Evolutionary conservation across 2,329 filamentous ascomycete species (phyloP).

Genomic region (Pseudophaeomoniella oleicola): DNA sequence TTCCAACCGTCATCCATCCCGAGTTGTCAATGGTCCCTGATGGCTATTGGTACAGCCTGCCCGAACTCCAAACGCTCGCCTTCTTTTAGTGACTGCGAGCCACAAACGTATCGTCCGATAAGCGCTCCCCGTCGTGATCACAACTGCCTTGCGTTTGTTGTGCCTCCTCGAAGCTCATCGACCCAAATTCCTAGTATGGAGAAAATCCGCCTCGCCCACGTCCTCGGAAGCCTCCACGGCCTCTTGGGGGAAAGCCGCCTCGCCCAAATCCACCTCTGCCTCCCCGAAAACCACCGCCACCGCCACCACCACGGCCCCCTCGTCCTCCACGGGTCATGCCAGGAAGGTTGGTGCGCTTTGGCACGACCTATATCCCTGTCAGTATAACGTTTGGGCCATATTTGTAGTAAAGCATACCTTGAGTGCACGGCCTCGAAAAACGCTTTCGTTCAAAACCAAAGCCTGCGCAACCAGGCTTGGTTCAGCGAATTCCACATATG

Average conservation of each 20-base stretch:
- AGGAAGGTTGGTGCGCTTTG: conserved; percentile 92
- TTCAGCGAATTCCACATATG: conserved; percentile 96
- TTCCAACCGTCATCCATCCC: background rate
- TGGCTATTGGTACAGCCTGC: background rate
- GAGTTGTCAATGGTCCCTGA: background rate
- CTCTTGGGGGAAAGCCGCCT: conserved; percentile 31
- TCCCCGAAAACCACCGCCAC: conserved; percentile 35
- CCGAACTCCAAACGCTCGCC: conserved; percentile 3
- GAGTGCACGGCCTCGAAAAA: conserved; percentile 86
- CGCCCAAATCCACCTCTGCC: conserved; percentile 35
- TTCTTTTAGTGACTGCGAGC: conserved; percentile 8
- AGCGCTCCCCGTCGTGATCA: background rate
- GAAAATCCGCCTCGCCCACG: conserved; percentile 45
- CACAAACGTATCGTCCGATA: conserved; percentile 8
- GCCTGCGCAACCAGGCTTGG: conserved; percentile 85
- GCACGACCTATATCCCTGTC: conserved; percentile 47
- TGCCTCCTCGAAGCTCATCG: background rate
- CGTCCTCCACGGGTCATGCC: conserved; percentile 74
- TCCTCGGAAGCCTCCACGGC: conserved; percentile 44
- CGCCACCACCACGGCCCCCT: conserved; percentile 32
- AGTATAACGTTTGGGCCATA: conserved; percentile 5
- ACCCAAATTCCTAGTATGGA: conserved; percentile 43
- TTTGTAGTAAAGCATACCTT: conserved; percentile 49
- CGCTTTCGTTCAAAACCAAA: conserved; percentile 87
- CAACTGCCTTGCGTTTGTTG: background rate